Evolutionary conservation across 2,329 filamentous ascomycete genomes (phyloP).

Genomic region (Ceratocystis cacaofunesta): DNA sequence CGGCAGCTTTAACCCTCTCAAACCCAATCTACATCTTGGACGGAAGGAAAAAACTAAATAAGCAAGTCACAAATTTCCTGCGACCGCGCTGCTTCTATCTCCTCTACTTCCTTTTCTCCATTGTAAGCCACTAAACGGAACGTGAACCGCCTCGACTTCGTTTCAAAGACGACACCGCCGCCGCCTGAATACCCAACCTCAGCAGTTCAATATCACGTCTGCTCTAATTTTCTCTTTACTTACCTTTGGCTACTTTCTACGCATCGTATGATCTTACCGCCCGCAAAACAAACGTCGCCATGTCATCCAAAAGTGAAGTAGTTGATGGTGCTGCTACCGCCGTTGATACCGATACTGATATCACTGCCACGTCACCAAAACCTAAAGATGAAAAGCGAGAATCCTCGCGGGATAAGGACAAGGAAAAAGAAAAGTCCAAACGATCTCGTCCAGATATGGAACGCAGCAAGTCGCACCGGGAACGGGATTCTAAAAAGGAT

Average conservation of each 20-base stretch:
- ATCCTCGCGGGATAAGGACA: slow-evolving; percentile 15
- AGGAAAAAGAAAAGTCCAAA: slow-evolving; percentile 13
- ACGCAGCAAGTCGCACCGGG: slow-evolving; percentile 22
- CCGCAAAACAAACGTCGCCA: not conserved
- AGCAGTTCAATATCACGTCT: not conserved
- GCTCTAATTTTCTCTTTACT: not conserved
- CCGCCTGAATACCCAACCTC: not conserved
- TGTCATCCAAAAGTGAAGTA: slow-evolving; percentile 15
- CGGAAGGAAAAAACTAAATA: not conserved
- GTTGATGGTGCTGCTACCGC: slow-evolving; percentile 8
- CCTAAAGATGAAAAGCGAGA: slow-evolving; percentile 12
- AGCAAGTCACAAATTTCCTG: not conserved
- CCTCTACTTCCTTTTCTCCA: not conserved
- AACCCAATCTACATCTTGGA: not conserved
- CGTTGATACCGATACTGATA: slow-evolving; percentile 11
- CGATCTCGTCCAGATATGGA: slow-evolving; percentile 15
- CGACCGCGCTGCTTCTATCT: not conserved
- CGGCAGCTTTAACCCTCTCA: not conserved
- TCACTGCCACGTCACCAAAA: slow-evolving; percentile 13
- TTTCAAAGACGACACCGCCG: not conserved
- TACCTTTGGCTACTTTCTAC: not conserved
- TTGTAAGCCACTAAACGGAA: not conserved
- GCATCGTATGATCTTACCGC: slow-evolving; percentile 1
- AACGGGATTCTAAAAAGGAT: slow-evolving; percentile 24
- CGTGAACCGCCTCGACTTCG: not conserved